phyloP scores from a whole-genome alignment of 176 grass and related monocot genomes.

The Rhynchospora pubera region DNA sequence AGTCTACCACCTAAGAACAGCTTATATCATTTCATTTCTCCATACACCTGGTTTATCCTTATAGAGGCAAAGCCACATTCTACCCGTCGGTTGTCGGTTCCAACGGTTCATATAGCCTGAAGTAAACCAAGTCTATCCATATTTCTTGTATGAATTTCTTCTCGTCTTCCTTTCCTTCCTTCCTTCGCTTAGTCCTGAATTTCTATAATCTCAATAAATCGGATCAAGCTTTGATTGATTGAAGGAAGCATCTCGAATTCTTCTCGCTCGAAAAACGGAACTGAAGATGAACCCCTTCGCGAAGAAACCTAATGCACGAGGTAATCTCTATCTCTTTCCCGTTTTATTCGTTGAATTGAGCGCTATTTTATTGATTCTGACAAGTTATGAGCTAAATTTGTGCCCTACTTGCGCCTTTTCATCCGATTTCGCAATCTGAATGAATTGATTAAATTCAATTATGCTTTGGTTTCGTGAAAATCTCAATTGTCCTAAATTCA shows the following conservation, averaged over 20 bases:
- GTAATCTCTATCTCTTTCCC: no score
- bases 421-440: background rate
- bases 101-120: background rate
- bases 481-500: background rate
- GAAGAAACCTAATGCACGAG: conserved; percentile 73
- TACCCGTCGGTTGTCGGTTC: background rate
- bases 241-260: background rate
- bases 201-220: background rate
- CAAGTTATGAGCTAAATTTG: background rate
- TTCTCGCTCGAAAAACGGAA: background rate
- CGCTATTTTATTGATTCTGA: background rate
- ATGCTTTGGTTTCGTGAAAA: background rate
- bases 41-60: background rate
- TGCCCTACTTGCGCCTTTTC: background rate
- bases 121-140: background rate
- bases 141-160: background rate
- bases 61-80: background rate
- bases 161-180: conserved; percentile 9
- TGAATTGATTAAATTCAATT: background rate
- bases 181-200: background rate
- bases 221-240: background rate
- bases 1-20: background rate
- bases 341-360: background rate
- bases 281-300: conserved; percentile 70
- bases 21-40: background rate